A percentile compares a stretch with the other conserved stretches of the same genome.
Evolutionary conservation across 75 land plant species (phyloP).

Genomic region (Sequoiadendron giganteum): DNA sequence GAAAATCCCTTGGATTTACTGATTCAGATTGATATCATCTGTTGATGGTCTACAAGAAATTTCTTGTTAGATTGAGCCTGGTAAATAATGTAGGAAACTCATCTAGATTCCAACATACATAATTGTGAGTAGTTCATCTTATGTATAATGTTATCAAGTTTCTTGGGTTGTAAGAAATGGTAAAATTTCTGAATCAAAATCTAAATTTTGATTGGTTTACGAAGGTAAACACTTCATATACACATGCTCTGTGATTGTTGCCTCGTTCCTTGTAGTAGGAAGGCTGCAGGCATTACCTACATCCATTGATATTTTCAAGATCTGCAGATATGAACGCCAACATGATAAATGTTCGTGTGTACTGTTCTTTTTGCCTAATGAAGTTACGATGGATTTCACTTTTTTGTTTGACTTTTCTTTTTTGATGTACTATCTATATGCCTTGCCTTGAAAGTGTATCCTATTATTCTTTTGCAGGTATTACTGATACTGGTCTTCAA

Average conservation of each 20-base stretch:
- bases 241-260: not conserved
- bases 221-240: not conserved
- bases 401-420: not conserved
- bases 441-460: not conserved
- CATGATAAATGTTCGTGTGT: not conserved
- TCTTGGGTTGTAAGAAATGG: not conserved
- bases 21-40: not conserved
- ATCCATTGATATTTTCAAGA: not conserved
- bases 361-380: not conserved
- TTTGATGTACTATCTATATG: not conserved
- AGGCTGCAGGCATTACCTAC: not conserved
- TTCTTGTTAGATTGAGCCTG: not conserved
- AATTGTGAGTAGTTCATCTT: not conserved
- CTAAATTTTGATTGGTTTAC: not conserved
- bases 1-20: not conserved
- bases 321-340: not conserved
- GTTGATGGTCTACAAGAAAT: not conserved
- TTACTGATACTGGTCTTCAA: slow-evolving; percentile 66
- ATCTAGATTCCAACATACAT: not conserved
- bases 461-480: slow-evolving; percentile 41
- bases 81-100: not conserved
- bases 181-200: not conserved
- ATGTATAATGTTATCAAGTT: not conserved
- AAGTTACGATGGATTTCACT: not conserved
- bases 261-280: not conserved